Percentiles rank a stretch among this genome's conserved stretches.
These are phyloP conservation scores for Daucus carota DNA, from an alignment of 129 eudicot species.

Conservation along the genomic window DNA sequence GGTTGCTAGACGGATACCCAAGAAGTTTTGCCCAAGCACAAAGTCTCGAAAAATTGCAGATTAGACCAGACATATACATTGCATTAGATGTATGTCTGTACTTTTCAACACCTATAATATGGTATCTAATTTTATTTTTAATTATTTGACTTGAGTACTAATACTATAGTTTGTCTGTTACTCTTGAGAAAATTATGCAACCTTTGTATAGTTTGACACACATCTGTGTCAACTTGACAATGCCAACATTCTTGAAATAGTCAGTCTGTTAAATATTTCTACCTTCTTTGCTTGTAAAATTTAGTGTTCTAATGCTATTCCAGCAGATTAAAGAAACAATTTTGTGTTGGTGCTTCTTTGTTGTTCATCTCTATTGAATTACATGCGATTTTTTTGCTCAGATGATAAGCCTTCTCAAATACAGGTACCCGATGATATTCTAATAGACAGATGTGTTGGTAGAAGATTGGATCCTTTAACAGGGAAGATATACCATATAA, in stretches of 20 bases:
- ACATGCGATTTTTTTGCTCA: slow-evolving; percentile 7
- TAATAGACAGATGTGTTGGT: slow-evolving; percentile 96
- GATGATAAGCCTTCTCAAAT: slow-evolving; percentile 17
- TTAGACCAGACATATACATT: slow-evolving; percentile 78
- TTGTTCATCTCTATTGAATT: background rate
- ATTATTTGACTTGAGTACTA: background rate
- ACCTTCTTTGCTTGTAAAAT: background rate
- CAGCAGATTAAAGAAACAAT: background rate
- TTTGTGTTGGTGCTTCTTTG: background rate
- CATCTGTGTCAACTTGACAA: background rate
- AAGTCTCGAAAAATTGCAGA: slow-evolving; percentile 72
- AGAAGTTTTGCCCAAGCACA: slow-evolving; percentile 81
- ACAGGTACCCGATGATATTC: slow-evolving; percentile 94
- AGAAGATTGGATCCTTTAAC: slow-evolving; percentile 94
- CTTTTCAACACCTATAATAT: background rate
- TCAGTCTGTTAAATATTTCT: background rate
- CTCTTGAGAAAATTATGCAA: background rate
- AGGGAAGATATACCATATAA: slow-evolving; percentile 85
- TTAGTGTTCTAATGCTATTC: background rate
- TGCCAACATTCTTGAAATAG: background rate
- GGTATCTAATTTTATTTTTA: background rate
- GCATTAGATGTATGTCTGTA: slow-evolving; percentile 60
- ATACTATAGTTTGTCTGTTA: background rate
- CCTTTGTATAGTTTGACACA: background rate
- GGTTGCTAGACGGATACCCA: slow-evolving; percentile 97